Evolutionary conservation across 1,284 basidiomycete genomes (phyloP).

Genomic region (Volvariella surrecta): DNA sequence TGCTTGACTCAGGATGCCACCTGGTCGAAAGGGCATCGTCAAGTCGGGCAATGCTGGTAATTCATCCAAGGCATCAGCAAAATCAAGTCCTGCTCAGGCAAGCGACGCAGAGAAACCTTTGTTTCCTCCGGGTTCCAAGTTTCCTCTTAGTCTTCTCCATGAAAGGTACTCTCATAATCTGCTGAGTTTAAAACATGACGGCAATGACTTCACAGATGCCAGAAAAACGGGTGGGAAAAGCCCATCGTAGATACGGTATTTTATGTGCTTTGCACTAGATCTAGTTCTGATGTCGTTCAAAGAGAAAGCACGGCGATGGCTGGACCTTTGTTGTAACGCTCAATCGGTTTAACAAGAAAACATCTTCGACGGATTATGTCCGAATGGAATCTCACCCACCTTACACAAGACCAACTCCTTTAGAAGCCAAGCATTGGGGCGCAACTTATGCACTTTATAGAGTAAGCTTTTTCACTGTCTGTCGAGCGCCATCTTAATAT

Average conservation of each 20-base stretch:
- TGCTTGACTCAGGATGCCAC: constrained; percentile 43
- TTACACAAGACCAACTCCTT: constrained; percentile 48
- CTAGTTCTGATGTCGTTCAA: constrained; percentile 1
- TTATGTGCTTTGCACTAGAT: constrained; percentile 13
- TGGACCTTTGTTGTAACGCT: constrained; percentile 61
- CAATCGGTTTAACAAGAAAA: constrained; percentile 59
- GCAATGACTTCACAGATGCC: constrained; percentile 44
- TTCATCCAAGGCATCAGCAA: constrained; percentile 47
- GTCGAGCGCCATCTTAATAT: constrained; percentile 12
- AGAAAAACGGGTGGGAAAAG: constrained; percentile 82
- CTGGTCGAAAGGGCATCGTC: constrained; percentile 59
- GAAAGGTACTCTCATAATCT: constrained; percentile 45
- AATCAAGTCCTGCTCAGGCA: constrained; percentile 14
- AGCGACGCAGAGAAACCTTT: constrained; percentile 40
- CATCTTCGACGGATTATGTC: constrained; percentile 61
- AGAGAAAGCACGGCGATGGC: constrained; percentile 38
- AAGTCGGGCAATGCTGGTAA: constrained; percentile 84
- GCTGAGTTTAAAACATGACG: neutral
- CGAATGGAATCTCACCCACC: constrained; percentile 66
- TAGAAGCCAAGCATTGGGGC: constrained; percentile 82
- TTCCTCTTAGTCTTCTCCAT: constrained; percentile 65
- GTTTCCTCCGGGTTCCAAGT: constrained; percentile 79
- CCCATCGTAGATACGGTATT: constrained; percentile 64
- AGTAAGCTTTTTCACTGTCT: constrained; percentile 37
- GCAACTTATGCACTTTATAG: constrained; percentile 85